phyloP scores from a whole-genome alignment of 1,284 basidiomycete genomes.

The Ceratobasidium sp. region DNA sequence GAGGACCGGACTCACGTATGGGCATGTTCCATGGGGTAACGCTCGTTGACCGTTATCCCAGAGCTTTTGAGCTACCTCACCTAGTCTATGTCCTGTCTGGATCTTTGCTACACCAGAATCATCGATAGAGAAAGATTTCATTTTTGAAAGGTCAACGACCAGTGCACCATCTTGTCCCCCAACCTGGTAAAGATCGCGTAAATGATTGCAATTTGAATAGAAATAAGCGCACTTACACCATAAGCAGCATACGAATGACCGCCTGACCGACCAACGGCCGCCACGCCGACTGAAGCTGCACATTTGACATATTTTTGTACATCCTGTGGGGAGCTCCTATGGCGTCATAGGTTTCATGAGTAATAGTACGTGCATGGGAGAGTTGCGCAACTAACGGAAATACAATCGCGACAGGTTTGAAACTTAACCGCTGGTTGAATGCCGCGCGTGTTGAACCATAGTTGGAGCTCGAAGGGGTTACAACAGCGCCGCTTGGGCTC shows the following conservation, averaged over 20 bases:
- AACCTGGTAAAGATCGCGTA: background rate
- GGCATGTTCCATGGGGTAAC: conserved; percentile 43
- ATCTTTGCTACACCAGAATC: conserved; percentile 18
- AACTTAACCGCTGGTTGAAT: conserved; percentile 43
- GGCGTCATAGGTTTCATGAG: background rate
- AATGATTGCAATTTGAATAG: background rate
- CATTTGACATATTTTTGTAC: conserved; percentile 43
- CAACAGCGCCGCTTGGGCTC: conserved; percentile 8
- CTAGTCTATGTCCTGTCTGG: conserved; percentile 44
- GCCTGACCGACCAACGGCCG: conserved; percentile 43
- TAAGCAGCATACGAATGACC: conserved; percentile 45
- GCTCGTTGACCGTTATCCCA: conserved; percentile 43
- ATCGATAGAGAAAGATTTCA: conserved; percentile 42
- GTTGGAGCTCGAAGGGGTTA: conserved; percentile 22
- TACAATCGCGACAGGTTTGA: conserved; percentile 42
- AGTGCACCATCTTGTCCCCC: conserved; percentile 44
- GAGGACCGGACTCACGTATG: conserved; percentile 14
- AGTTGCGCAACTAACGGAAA: conserved; percentile 39
- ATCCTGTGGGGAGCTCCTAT: conserved; percentile 38
- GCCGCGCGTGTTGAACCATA: conserved; percentile 26
- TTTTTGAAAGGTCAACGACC: conserved; percentile 42
- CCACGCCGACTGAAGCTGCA: conserved; percentile 32
- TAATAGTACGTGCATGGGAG: background rate
- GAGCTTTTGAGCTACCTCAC: conserved; percentile 42
- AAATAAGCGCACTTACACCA: conserved; percentile 25